Evolutionary conservation across 306 rosid genomes (phyloP).

Genomic region (Rosa chinensis): DNA sequence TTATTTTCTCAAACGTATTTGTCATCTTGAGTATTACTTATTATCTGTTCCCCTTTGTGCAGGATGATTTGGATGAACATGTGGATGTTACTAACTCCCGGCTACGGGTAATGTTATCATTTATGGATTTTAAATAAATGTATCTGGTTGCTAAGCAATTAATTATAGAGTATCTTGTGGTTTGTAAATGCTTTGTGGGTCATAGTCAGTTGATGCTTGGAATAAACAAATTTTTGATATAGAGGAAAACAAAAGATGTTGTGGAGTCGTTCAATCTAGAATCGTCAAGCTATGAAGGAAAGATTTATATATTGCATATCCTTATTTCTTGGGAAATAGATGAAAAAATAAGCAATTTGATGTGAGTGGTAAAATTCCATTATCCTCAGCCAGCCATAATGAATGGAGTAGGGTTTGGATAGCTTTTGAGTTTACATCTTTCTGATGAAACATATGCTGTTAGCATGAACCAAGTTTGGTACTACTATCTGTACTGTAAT

Average conservation of each 20-base stretch:
- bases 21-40: neutral
- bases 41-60: conserved; percentile 25
- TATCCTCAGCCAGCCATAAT: neutral
- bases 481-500: neutral
- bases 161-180: neutral
- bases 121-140: neutral
- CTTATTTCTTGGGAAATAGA: neutral
- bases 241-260: neutral
- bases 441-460: neutral
- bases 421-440: neutral
- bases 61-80: conserved; percentile 97
- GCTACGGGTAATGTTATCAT: conserved; percentile 64
- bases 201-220: neutral
- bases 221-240: neutral
- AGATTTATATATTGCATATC: neutral
- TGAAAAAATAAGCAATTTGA: neutral
- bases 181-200: neutral
- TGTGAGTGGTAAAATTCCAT: neutral
- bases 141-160: neutral
- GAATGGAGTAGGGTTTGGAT: conserved; percentile 1
- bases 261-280: neutral
- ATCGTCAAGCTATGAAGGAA: neutral
- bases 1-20: conserved; percentile 17
- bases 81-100: conserved; percentile 91
- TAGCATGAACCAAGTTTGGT: neutral